Evolutionary conservation across 805 yeast genomes (phyloP), one percentile per base, ranked within the genome.

Genomic region (Wickerhamomyces mucosus): DNA sequence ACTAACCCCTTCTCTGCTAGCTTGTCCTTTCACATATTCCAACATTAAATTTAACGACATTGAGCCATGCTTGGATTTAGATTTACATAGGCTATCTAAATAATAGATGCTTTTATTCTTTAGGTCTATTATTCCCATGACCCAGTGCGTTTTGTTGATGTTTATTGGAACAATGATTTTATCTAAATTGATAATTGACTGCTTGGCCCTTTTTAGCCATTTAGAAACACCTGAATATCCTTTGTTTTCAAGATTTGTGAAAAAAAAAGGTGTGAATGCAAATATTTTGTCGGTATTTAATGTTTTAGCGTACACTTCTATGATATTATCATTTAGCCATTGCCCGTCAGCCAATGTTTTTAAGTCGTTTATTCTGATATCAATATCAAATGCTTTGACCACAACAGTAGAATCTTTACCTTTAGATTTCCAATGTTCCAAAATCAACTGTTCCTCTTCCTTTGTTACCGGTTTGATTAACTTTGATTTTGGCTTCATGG

Each of bases 241-340:
- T 40, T 72, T 75, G 1, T 59, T 51, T 25, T 74, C 67, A 26
- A 92, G 59, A 2, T 78, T 78, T 0, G 94, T 67, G 55, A 71
- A 88, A 50, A 92, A 92, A 57, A 82, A 95, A 0, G 97, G 85
- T 5, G 92, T 81, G 63, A 89, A 92, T 3, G 78, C 75, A 46
- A 75, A 84, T 1, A 72, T 60, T 18, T 57, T 51, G 2, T 47
- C 43, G 3, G 42, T 41, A 14, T 55, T 58, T 15, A 59, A 39
- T 3, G 52, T 43, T 29, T 59, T 58, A 46, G 88, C 61, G 51
- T 79, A 89, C 44, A 76, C 78, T 49, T 92, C 97, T 36, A 92
- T 88, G 5, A 92, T 68, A 27, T 78, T 82, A 55, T 92, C 98
- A 51, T 92, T 92, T 19, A 92, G 65, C 98, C 98, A 92, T 24